Evolutionary conservation across 2,329 filamentous ascomycete genomes (phyloP).

Genomic region (Akanthomyces lecanii): DNA sequence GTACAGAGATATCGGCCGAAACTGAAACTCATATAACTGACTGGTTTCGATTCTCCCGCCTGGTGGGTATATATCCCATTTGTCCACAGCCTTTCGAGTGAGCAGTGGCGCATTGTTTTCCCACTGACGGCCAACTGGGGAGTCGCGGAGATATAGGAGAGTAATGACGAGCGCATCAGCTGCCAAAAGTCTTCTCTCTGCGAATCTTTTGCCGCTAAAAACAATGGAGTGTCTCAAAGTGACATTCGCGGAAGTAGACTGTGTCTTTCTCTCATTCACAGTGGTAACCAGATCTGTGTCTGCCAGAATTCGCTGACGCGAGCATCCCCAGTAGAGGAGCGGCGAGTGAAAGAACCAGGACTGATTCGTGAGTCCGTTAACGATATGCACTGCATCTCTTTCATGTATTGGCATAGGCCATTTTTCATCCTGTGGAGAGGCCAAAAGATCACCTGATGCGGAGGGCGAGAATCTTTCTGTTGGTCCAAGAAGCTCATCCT

Average conservation of each 20-base stretch:
- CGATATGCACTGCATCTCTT: constrained; percentile 54
- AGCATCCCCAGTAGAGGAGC: constrained; percentile 74
- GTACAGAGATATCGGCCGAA: constrained; percentile 64
- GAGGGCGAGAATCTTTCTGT: constrained; percentile 54
- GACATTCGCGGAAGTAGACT: constrained; percentile 65
- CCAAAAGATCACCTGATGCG: constrained; percentile 27
- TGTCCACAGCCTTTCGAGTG: constrained; percentile 42
- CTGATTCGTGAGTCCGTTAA: constrained; percentile 56
- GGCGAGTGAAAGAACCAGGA: constrained; percentile 82
- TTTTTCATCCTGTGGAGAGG: constrained; percentile 25
- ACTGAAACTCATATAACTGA: constrained; percentile 73
- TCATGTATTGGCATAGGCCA: constrained; percentile 39
- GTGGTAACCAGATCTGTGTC: constrained; percentile 64
- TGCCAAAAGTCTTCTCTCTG: constrained; percentile 61
- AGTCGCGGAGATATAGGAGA: constrained; percentile 63
- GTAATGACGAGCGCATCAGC: constrained; percentile 78
- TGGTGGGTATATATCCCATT: constrained; percentile 63
- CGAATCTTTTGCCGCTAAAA: constrained; percentile 75
- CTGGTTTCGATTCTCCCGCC: constrained; percentile 51
- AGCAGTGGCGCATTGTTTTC: constrained; percentile 54
- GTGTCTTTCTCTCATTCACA: constrained; percentile 60
- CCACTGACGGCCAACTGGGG: constrained; percentile 62
- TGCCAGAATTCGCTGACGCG: constrained; percentile 48
- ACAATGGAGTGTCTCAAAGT: constrained; percentile 74
- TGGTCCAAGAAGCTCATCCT: constrained; percentile 62